Percentiles rank a stretch among this genome's conserved stretches.
These are phyloP conservation scores for Xerocomellus intermedius DNA, from an alignment of 768 basidiomycete genomes.

Conservation along the genomic window DNA sequence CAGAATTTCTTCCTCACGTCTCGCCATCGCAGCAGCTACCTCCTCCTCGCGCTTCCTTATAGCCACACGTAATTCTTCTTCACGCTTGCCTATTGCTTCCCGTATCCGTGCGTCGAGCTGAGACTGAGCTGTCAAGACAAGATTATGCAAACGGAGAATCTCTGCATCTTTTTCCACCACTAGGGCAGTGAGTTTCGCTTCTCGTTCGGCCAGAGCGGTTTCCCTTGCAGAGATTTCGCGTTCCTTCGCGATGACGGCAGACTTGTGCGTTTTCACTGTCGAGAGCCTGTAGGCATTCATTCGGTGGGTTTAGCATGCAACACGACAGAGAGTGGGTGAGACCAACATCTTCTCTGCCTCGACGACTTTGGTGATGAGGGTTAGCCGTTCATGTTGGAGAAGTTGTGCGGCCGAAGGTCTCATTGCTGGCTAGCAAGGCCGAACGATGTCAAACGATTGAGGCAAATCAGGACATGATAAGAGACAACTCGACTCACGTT, in stretches of 20 bases:
- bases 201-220: slow-evolving; percentile 50
- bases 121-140: slow-evolving; percentile 39
- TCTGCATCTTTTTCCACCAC: slow-evolving; percentile 61
- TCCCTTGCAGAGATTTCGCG: slow-evolving; percentile 63
- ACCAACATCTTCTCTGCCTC: slow-evolving; percentile 79
- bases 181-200: slow-evolving; percentile 46
- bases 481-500: slow-evolving; percentile 51
- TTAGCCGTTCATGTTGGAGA: slow-evolving; percentile 75
- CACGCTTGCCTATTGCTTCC: slow-evolving; percentile 58
- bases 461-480: neutral
- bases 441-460: neutral
- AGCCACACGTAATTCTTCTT: slow-evolving; percentile 65
- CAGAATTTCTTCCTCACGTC: slow-evolving; percentile 71
- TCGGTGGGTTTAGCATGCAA: neutral
- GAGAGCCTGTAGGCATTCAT: slow-evolving; percentile 45
- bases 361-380: slow-evolving; percentile 65
- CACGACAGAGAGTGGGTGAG: neutral
- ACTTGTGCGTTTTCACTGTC: slow-evolving; percentile 63
- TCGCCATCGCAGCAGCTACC: slow-evolving; percentile 59
- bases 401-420: slow-evolving; percentile 80
- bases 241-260: slow-evolving; percentile 54
- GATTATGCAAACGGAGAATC: slow-evolving; percentile 46
- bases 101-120: slow-evolving; percentile 49
- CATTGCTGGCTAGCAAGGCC: slow-evolving; percentile 66
- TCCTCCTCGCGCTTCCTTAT: slow-evolving; percentile 70